Base-by-base conservation (phyloP, 352 stramenopile genomes). In the Globisporangium ultimum region DNA sequence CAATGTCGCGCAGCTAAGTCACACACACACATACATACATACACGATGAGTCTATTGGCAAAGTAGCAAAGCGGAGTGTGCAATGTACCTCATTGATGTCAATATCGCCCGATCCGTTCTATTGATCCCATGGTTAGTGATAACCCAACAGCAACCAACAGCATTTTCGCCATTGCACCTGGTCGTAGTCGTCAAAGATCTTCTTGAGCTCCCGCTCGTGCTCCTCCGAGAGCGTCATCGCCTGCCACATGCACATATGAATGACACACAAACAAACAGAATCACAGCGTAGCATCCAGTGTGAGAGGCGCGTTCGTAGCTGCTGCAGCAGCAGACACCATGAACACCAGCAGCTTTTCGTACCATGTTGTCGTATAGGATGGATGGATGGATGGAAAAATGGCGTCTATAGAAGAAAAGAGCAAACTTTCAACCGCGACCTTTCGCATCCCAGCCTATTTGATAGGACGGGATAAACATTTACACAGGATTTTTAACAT, bases 121-220 rank as follows among this genome's bases (percentile, higher is more conserved):
- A 61, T n/a, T 3, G 1, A 21, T 41, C 2, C 13, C 48, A 56
- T 32, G 3, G 17, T 14, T 18, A 21, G 34, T 41, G 13, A 42
- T 5, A 32, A 5, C 24, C 2, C 24, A 32, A n/a, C n/a, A n/a
- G n/a, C 5, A 2, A 5, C 24, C 24, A 32, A 32, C 5, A 2
- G 24, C 24, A 32, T 32, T 32, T 32, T 32, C 24, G 24, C 24
- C 24, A 32, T 32, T 32, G 42, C 49, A 87, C 76, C 67, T 88
- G 71, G 41, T 89, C 79, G 51, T 88, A 89, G 70, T 87, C 78
- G 62, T 89, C 82, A 52, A 89, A 88, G 55, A 89, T 85, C 61
- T 89, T 89, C 57, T 65, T 71, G 59, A 91, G 75, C 66, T 91
- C 79, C 5, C 53, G 72, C 64, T 89, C 76, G 53, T 88, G 72